Base-by-base conservation (phyloP, 2,329 filamentous ascomycete species). In the Sclerotiophoma versabilis region DNA sequence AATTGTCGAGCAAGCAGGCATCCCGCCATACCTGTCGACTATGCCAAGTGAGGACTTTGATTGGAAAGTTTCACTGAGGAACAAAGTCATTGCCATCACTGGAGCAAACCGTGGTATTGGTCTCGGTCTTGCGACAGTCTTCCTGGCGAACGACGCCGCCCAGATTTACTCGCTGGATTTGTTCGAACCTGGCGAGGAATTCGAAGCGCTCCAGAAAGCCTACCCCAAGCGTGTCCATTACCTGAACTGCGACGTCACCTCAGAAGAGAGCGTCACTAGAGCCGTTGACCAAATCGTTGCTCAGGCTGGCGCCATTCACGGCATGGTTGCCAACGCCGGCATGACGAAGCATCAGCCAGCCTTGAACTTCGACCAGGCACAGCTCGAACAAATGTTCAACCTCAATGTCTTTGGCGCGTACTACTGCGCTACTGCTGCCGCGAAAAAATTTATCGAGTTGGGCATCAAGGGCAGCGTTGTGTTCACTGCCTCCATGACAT, bases 311-410 rank as follows among this genome's bases (percentile, higher is more conserved):
- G 75, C 72, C 4, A 66, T 83, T n/a, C 77, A 83, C 53, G 81
- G 81, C 11, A 80, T 84, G 72, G 78, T 83, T 12, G 77, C 76
- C 29, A 83, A 83, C 53, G 81, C 81, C 2, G 81, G 81, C 34
- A 74, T 78, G 48, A 83, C 81, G 19, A 81, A 80, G 61, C 79
- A 81, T 58, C 81, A 83, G 66, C 71, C 81, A 3, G 81, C 81
- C 0, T 69, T 83, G 10, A 77, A 84, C 43, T 83, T 81, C 42
- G 80, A 78, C 8, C 75, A 74, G 9, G 79, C 79, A 30, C 79
- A 82, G 54, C 77, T 82, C 23, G 75, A 81, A 58, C 70, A 74
- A 29, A 65, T 82, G 10, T 81, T 79, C 60, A 75, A 74, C 44
- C 75, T 84, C 36, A 83, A 83, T 61, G 77, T 80, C 15, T 77